Evolutionary conservation across 2,329 filamentous ascomycete genomes (phyloP), one percentile per base, ranked within the genome.

Genomic region (Thielaviopsis euricoi): DNA sequence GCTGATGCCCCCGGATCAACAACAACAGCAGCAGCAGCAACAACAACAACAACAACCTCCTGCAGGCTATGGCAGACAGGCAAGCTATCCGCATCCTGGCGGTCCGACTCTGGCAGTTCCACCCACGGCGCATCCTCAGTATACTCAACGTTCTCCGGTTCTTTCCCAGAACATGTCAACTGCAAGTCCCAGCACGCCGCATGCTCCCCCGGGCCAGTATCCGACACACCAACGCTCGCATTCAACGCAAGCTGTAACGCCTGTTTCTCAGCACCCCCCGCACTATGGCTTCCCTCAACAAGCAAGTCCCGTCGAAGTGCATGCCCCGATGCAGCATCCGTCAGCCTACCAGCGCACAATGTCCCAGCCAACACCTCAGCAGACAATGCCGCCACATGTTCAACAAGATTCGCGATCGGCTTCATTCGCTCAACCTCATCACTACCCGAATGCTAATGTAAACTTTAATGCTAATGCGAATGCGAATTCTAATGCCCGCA

Each of bases 361-460:
- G n/a, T 79, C 78, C 15, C 78, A 80, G 64, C 77, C 78, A 46
- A 71, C 74, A 12, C 74, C 79, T 15, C 78, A 79, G 53, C 69
- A 77, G 49, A 78, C 76, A 6, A 75, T 73, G 51, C 77, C 77
- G 52, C 63, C 17, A 13, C 29, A 49, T 19, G 48, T 25, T 22
- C 46, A 19, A 50, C 53, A 50, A 26, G 58, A 60, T 26, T n/a
- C 46, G 13, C 58, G 58, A 21, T 55, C 55, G 25, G 55, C 58
- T 23, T 60, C 58, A 19, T 61, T 57, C 43, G 57, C 53, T 3
- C 60, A 61, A 10, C 57, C 55, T 15, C 50, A 46, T 22, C 37
- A 43, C 37, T 43, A 43, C 17, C 37, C 37, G 17, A 43, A 43
- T n/a, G 37, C 37, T n/a, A 43, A 43, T 43, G 37, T n/a, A 43